Conservation (phyloP, 148 eudicot genomes). For the Amaranthus hypochondriacus region DNA sequence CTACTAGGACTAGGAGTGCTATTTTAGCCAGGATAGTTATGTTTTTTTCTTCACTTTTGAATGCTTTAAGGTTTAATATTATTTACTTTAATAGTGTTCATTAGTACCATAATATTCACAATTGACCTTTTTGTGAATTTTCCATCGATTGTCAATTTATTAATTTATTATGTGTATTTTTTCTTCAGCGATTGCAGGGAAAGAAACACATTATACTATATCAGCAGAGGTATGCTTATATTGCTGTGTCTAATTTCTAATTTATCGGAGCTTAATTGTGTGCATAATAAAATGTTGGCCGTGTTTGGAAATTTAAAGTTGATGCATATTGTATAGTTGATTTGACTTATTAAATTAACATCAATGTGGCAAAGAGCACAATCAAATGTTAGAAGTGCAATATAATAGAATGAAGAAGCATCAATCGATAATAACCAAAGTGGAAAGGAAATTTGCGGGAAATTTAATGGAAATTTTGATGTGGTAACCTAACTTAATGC, state of each 20-base stretch:
- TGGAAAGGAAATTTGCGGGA: not conserved
- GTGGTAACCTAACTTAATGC: not conserved
- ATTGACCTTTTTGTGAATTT: not conserved
- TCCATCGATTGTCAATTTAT: not conserved
- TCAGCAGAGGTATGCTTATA: slow-evolving; percentile 38
- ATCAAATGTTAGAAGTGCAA: not conserved
- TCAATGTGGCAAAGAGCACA: no score
- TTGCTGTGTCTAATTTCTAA: not conserved
- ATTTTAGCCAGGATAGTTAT: not conserved
- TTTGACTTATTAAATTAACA: not conserved
- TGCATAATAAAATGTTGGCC: not conserved
- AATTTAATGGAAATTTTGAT: no score
- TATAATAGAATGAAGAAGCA: not conserved
- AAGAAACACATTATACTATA: slow-evolving; percentile 34
- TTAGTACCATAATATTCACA: not conserved
- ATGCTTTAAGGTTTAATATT: not conserved
- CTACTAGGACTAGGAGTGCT: not conserved
- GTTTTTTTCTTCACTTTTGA: not conserved
- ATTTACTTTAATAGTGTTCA: not conserved
- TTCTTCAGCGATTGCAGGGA: slow-evolving; percentile 23
- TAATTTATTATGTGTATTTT: not conserved
- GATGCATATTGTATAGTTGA: not conserved
- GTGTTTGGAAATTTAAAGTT: not conserved
- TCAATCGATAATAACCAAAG: not conserved
- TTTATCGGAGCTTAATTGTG: not conserved